These are phyloP conservation scores for Astragalus membranaceus DNA, from an alignment of 306 rosid species.

Conservation along the genomic window DNA sequence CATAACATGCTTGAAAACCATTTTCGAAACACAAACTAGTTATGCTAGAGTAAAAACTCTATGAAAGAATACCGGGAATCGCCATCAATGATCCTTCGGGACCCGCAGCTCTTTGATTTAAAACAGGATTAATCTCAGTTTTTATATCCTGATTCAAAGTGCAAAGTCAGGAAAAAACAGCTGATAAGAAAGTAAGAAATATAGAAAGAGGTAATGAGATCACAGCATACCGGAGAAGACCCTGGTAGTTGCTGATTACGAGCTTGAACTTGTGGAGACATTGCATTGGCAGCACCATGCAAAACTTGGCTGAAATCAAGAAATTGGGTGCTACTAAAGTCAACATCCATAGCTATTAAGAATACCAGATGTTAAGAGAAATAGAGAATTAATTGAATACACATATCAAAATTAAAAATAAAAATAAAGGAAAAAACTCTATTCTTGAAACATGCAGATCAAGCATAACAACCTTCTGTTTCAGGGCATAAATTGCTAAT, in stretches of 20 bases:
- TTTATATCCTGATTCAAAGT: constrained; percentile 72
- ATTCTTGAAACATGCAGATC: constrained; percentile 8
- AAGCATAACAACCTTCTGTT: neutral
- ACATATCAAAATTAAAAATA: neutral
- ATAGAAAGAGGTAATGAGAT: constrained; percentile 1
- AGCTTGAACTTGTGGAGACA: constrained; percentile 87
- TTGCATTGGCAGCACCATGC: constrained; percentile 81
- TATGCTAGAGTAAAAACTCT: constrained; percentile 14
- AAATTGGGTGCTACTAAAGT: neutral
- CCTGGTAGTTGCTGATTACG: constrained; percentile 89
- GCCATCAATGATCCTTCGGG: constrained; percentile 90
- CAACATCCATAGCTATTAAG: constrained; percentile 6
- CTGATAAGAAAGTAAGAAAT: constrained; percentile 13
- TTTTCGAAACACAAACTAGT: constrained; percentile 4
- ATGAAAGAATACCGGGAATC: constrained; percentile 67
- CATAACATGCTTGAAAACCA: constrained; percentile 8
- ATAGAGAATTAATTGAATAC: constrained; percentile 8
- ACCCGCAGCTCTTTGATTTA: constrained; percentile 83
- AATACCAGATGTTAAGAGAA: neutral
- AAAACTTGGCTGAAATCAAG: constrained; percentile 74
- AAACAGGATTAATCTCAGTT: constrained; percentile 78
- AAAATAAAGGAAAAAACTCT: neutral
- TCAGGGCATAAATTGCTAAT: neutral
- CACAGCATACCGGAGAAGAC: constrained; percentile 65
- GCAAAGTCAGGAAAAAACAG: constrained; percentile 27